A percentile compares a stretch with the other conserved stretches of the same genome.
Conservation (phyloP, 1,139 yeast genomes). For the Yarrowia galli region DNA sequence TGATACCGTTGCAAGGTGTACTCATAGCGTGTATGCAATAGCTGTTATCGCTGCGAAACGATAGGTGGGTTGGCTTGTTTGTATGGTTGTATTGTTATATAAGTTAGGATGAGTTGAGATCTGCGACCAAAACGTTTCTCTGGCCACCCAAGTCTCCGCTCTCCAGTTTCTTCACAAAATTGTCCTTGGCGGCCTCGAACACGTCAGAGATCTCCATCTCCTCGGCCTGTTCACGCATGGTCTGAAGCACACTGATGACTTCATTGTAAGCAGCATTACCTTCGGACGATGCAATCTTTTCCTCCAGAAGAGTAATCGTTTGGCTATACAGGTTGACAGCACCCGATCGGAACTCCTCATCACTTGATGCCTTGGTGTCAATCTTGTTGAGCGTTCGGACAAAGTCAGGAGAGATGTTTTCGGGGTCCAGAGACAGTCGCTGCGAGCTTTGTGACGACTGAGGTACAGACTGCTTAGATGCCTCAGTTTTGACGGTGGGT, state of each 20-base stretch:
- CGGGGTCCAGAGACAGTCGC: slow-evolving; percentile 12
- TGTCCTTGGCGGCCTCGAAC: not conserved
- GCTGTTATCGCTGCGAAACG: too few species aligned
- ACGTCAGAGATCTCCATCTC: slow-evolving; percentile 26
- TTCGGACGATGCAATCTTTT: slow-evolving; percentile 1
- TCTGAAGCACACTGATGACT: slow-evolving; percentile 7
- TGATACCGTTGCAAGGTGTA: not conserved
- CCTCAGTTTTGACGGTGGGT: not conserved
- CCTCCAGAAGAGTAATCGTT: not conserved
- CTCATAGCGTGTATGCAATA: too few species aligned
- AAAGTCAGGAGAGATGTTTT: slow-evolving; percentile 29
- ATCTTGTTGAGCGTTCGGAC: slow-evolving; percentile 32
- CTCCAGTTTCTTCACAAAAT: slow-evolving; percentile 2
- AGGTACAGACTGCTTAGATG: not conserved
- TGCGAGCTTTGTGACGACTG: slow-evolving; percentile 20
- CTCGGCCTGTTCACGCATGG: slow-evolving; percentile 29
- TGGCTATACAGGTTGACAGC: slow-evolving; percentile 11
- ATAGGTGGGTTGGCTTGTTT: too few species aligned
- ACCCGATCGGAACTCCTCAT: slow-evolving; percentile 18
- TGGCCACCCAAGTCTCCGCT: slow-evolving; percentile 30
- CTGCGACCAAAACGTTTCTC: slow-evolving; percentile 18
- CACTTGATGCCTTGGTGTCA: slow-evolving; percentile 19
- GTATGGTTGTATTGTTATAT: not conserved
- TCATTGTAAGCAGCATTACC: slow-evolving; percentile 27
- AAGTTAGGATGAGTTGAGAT: slow-evolving; percentile 5